phyloP scores from a whole-genome alignment of 192 early-diverging fungal genomes.

The Diversispora epigaea region DNA sequence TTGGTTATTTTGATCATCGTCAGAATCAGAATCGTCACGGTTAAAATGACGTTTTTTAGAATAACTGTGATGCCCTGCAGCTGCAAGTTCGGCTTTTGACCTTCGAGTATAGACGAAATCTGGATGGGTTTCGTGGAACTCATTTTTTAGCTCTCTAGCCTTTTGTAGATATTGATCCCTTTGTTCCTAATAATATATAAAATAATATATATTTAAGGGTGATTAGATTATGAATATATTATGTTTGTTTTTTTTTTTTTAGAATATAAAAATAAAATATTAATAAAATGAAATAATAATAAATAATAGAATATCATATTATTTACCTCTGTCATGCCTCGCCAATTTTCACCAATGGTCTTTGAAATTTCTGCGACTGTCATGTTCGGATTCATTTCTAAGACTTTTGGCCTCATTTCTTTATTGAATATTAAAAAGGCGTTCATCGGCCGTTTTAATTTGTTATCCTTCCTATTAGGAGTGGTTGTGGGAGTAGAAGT shows the following conservation, averaged over 20 bases:
- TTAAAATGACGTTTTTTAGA: constrained; percentile 30
- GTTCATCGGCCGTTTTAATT: constrained; percentile 61
- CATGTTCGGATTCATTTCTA: constrained; percentile 55
- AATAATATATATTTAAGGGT: not conserved
- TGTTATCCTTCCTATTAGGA: constrained; percentile 36
- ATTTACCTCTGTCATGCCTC: constrained; percentile 42
- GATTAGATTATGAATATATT: not conserved
- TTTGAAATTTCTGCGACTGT: constrained; percentile 59
- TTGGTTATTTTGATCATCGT: not conserved
- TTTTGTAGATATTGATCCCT: constrained; percentile 48
- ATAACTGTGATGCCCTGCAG: constrained; percentile 43
- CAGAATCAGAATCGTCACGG: not conserved
- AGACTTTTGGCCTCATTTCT: constrained; percentile 57
- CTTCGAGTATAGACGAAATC: constrained; percentile 60
- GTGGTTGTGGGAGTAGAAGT: constrained; percentile 30
- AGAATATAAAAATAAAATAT: no score
- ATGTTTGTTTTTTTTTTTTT: no score
- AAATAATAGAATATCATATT: not conserved
- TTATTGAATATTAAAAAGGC: constrained; percentile 62
- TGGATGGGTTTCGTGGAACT: constrained; percentile 52
- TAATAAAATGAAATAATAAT: not conserved
- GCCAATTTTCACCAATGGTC: constrained; percentile 57
- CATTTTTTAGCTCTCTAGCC: constrained; percentile 49
- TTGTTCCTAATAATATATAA: constrained; percentile 33
- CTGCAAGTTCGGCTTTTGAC: constrained; percentile 58